Evolutionary conservation across 495 filamentous ascomycete species (phyloP), one percentile per base, ranked within the genome.

Genomic region (Penicillium canariense): DNA sequence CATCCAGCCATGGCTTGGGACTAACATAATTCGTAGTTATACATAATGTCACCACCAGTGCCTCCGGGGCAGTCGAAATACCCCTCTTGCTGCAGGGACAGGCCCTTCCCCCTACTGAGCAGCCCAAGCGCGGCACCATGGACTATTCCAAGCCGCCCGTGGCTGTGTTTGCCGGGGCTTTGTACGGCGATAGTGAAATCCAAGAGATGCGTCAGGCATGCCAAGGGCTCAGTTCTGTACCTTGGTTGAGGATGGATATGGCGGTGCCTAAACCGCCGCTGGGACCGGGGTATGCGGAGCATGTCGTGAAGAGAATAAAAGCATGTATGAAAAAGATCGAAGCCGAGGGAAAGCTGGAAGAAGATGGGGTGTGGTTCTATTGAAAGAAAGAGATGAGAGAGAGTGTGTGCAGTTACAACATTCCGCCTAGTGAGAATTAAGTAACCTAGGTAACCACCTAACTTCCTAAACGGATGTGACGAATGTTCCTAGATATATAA

Each of bases 161-260:
- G 23, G 68, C 68, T 27, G 42, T 73, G 5, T 55, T 70, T 49
- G 43, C 58, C 15, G 71, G 71, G 10, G 68, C 59, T 11, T 62
- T 56, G 2, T 73, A 62, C 51, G 51, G 68, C 11, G 71, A 71
- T 51, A 54, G 17, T 9, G 60, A 30, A 9, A 32, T 69, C 40
- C 42, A 56, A 26, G 28, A 53, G 9, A 70, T 73, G 60, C 54
- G 47, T 30, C 48, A 64, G 26, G 61, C 60, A 9, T 56, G 50
- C 25, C 22, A 52, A n/a, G 63, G 51, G 22, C 52, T 60, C 9
- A 64, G 51, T 35, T 48, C 49, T 32, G 47, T 72, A 14, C 65
- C 63, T 7, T 74, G 71, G 71, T 49, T 74, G 48, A 66, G 59
- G 48, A 57, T 61, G 17, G 68, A 71, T 60, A 42, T 60, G 31